phyloP scores from a whole-genome alignment of 78 protist species.

The Pelomyxa schiedti region DNA sequence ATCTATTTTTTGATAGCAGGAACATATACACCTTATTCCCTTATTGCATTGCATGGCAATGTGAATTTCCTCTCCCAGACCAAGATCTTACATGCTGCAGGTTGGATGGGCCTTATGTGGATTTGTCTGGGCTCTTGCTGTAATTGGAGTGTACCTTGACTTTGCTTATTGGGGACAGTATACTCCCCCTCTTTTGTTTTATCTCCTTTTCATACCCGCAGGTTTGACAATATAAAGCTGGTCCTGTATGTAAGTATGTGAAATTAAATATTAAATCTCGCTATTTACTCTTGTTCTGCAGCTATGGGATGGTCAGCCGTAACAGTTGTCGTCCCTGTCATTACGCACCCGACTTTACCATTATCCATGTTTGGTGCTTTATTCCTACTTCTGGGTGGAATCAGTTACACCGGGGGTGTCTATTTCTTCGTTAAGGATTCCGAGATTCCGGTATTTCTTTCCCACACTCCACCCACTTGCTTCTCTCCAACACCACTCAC shows the following conservation, averaged over 20 bases:
- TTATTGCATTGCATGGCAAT: not conserved
- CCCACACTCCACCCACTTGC: too few species aligned
- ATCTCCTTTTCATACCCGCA: too few species aligned
- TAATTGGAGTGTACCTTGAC: not conserved
- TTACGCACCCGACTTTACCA: not conserved
- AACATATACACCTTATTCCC: constrained; percentile 7
- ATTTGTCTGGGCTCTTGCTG: not conserved
- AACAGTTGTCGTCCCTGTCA: not conserved
- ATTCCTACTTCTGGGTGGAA: constrained; percentile 1
- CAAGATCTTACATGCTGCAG: too few species aligned
- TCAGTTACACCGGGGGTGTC: constrained; percentile 17
- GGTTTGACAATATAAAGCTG: not conserved
- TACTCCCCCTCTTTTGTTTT: too few species aligned
- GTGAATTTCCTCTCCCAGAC: too few species aligned
- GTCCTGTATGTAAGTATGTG: not conserved
- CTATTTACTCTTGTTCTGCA: too few species aligned
- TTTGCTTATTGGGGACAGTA: too few species aligned
- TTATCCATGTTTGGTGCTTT: not conserved
- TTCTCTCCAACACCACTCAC: too few species aligned
- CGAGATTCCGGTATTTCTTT: not conserved
- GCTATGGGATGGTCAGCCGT: constrained; percentile 27
- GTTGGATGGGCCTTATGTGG: not conserved
- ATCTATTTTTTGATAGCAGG: constrained; percentile 21
- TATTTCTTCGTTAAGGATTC: constrained; percentile 9
- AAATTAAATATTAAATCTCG: too few species aligned